These are phyloP conservation scores for Kazachstania bromeliacearum DNA, from an alignment of 805 yeast species.

Conservation along the genomic window DNA sequence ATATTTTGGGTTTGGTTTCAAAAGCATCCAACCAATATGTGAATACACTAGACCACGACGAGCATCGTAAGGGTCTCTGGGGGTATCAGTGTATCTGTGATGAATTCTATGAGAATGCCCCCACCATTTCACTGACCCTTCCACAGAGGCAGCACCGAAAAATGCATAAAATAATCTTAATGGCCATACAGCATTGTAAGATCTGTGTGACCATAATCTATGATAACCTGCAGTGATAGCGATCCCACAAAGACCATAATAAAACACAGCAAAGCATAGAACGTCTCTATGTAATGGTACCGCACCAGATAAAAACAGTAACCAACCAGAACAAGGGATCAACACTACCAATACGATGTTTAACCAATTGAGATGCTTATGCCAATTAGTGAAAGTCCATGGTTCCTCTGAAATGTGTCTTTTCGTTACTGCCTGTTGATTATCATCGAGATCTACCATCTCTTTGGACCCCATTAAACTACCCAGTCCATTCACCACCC, in stretches of 20 bases:
- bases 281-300: slow-evolving; percentile 45
- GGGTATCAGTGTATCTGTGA: slow-evolving; percentile 78
- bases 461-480: slow-evolving; percentile 73
- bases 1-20: slow-evolving; percentile 70
- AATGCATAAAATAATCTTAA: slow-evolving; percentile 57
- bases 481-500: slow-evolving; percentile 78
- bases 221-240: slow-evolving; percentile 84
- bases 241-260: slow-evolving; percentile 54
- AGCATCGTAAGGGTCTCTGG: slow-evolving; percentile 80
- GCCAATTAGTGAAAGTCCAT: slow-evolving; percentile 67
- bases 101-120: slow-evolving; percentile 77
- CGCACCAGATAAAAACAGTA: slow-evolving; percentile 30
- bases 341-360: slow-evolving; percentile 55
- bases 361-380: slow-evolving; percentile 69
- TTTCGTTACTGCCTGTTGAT: slow-evolving; percentile 12
- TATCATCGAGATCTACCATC: slow-evolving; percentile 39
- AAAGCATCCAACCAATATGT: slow-evolving; percentile 81
- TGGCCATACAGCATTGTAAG: slow-evolving; percentile 55
- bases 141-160: slow-evolving; percentile 76
- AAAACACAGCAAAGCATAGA: slow-evolving; percentile 36
- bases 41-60: slow-evolving; percentile 76
- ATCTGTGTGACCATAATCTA: slow-evolving; percentile 68
- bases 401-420: slow-evolving; percentile 68
- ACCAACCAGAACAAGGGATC: slow-evolving; percentile 49
- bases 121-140: slow-evolving; percentile 89